These are phyloP conservation scores for Trichoderma reesei DNA, from an alignment of 495 filamentous ascomycete genomes.

Conservation along the genomic window DNA sequence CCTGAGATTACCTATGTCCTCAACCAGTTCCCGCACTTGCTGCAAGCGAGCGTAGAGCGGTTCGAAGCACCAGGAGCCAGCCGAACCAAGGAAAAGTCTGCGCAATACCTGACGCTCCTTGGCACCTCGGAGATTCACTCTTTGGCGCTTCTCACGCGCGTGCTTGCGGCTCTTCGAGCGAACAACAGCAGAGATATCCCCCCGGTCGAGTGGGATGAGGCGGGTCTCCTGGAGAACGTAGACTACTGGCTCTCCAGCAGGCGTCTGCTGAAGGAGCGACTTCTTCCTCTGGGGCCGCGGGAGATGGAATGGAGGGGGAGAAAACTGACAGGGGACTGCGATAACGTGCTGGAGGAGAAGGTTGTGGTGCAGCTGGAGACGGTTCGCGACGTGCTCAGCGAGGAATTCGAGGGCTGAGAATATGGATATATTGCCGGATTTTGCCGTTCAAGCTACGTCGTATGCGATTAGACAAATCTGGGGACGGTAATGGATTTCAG, in stretches of 20 bases:
- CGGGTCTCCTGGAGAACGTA: conserved; percentile 62
- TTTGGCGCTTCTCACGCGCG: conserved; percentile 59
- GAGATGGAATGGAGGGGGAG: conserved; percentile 52
- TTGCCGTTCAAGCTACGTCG: not conserved
- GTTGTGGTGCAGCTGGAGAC: conserved; percentile 52
- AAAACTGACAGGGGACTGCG: conserved; percentile 17
- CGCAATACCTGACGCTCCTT: conserved; percentile 52
- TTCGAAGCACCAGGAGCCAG: conserved; percentile 45
- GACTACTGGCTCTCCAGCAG: conserved; percentile 60
- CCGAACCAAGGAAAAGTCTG: conserved; percentile 30
- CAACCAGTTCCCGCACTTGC: conserved; percentile 69
- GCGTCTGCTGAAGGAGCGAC: conserved; percentile 50
- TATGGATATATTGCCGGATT: not conserved
- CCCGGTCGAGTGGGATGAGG: conserved; percentile 61
- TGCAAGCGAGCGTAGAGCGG: conserved; percentile 50
- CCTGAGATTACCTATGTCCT: conserved; percentile 79
- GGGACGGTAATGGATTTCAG: conserved; percentile 2
- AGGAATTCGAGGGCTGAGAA: conserved; percentile 25
- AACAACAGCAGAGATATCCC: conserved; percentile 54
- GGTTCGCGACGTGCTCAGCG: conserved; percentile 38
- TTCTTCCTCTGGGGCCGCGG: conserved; percentile 59
- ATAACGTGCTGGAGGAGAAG: conserved; percentile 64
- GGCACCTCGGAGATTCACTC: conserved; percentile 68
- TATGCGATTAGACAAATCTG: not conserved
- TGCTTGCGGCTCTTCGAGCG: conserved; percentile 51